Conservation (phyloP, 345 rosid genomes). For the Lepidium africanum region DNA sequence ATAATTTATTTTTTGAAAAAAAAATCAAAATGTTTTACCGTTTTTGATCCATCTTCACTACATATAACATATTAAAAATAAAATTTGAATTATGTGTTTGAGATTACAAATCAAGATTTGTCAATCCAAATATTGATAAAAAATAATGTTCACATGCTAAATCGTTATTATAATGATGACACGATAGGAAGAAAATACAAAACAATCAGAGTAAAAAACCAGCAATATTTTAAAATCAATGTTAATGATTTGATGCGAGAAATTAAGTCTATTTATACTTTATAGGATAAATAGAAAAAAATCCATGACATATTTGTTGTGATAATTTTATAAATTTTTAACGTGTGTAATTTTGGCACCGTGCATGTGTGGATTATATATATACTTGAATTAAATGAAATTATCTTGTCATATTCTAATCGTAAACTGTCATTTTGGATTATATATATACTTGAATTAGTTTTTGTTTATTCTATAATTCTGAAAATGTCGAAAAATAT, state of each 20-base stretch:
- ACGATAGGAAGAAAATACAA: background rate
- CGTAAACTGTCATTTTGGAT: background rate
- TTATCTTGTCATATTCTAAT: no score
- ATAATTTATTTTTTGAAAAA: background rate
- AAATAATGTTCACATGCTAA: no score
- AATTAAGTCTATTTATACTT: background rate
- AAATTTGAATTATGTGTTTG: no score
- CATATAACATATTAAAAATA: no score
- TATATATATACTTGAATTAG: background rate
- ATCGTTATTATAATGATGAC: no score
- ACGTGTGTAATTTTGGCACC: background rate
- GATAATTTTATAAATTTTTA: no score
- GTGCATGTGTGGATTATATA: background rate
- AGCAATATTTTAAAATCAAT: background rate
- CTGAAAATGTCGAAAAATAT: background rate
- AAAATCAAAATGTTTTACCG: no score
- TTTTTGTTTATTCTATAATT: background rate
- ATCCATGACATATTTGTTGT: background rate
- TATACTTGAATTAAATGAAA: no score
- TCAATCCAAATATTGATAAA: no score
- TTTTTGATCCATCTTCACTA: no score
- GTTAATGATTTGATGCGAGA: background rate
- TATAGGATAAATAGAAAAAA: background rate
- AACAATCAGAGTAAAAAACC: background rate
- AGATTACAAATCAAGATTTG: no score